A percentile compares a stretch with the other conserved stretches of the same genome.
Evolutionary conservation across 768 basidiomycete species (phyloP).

Genomic region (Rhodosporidiobolus sp.): DNA sequence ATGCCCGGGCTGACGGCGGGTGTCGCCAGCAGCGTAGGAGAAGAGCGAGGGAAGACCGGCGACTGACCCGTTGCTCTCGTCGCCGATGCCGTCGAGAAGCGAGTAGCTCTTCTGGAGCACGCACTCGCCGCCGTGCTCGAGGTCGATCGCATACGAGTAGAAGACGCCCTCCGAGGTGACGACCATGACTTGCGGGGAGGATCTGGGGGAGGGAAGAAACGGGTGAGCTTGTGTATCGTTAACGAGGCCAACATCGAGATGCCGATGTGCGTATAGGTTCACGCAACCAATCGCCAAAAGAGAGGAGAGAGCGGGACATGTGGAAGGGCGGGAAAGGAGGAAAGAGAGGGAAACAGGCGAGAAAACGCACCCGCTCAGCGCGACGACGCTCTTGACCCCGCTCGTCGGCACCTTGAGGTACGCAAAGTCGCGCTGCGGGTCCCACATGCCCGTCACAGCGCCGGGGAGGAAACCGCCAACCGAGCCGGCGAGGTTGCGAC

Average conservation of each 20-base stretch:
- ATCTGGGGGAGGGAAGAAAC: constrained; percentile 53
- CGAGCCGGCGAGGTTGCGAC: constrained; percentile 65
- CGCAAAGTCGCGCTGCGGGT: constrained; percentile 91
- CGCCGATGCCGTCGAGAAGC: constrained; percentile 33
- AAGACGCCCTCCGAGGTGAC: constrained; percentile 92
- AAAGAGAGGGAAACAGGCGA: background rate
- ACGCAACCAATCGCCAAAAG: background rate
- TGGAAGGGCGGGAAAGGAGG: background rate
- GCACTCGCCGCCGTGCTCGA: constrained; percentile 95
- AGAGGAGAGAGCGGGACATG: background rate
- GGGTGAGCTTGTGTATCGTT: constrained; percentile 1
- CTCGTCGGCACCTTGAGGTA: constrained; percentile 75
- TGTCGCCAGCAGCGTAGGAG: background rate
- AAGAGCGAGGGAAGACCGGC: background rate
- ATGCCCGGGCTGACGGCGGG: no score
- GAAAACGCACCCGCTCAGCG: constrained; percentile 71
- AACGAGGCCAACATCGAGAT: no score
- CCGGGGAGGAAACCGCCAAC: constrained; percentile 81
- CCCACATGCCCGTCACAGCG: constrained; percentile 92
- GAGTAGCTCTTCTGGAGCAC: constrained; percentile 85
- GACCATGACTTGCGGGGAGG: constrained; percentile 95
- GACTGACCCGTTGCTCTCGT: constrained; percentile 24
- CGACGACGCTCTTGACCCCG: constrained; percentile 80
- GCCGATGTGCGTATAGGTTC: no score
- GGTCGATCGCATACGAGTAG: constrained; percentile 90